Evolutionary conservation across 148 eudicot species (phyloP).

Genomic region (Rhododendron vialii): DNA sequence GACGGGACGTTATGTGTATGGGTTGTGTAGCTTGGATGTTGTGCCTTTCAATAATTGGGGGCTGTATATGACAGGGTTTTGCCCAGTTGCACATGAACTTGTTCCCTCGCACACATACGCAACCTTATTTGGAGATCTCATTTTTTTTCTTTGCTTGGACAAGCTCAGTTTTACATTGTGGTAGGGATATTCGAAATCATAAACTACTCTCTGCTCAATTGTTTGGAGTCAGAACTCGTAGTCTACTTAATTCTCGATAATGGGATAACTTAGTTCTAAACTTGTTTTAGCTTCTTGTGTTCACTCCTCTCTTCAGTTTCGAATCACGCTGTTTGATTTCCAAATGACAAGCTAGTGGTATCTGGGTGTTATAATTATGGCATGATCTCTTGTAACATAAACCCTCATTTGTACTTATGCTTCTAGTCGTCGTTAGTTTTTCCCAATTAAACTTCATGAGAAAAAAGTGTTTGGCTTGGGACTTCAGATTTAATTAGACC

Average conservation of each 20-base stretch:
- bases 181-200: background rate
- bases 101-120: background rate
- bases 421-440: background rate
- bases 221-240: background rate
- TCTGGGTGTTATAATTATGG: background rate
- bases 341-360: background rate
- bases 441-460: background rate
- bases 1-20: background rate
- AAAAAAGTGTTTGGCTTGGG: background rate
- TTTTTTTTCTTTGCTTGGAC: background rate
- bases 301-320: background rate
- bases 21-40: background rate
- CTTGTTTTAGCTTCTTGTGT: background rate
- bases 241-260: background rate
- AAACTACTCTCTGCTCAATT: background rate
- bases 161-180: no score
- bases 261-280: background rate
- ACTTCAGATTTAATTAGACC: background rate
- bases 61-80: background rate
- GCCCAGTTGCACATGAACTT: background rate
- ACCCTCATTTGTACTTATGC: background rate
- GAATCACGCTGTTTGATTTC: background rate
- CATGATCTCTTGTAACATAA: background rate
- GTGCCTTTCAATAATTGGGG: background rate
- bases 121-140: background rate